Evolutionary conservation across 768 basidiomycete species (phyloP), one percentile per base, ranked within the genome.

Genomic region (Neoboletus subvelutipes): DNA sequence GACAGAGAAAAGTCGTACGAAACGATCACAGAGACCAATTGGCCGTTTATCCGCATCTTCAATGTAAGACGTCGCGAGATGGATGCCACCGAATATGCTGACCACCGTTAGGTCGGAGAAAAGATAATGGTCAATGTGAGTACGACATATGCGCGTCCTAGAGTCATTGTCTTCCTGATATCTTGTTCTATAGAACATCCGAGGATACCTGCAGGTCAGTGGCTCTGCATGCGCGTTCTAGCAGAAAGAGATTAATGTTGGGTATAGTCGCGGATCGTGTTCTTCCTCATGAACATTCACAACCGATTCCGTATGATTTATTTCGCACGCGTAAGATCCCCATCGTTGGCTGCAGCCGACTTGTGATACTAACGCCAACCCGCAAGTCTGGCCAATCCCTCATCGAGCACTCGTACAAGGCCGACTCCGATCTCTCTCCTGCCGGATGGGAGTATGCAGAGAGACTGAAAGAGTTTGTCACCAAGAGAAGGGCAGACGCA

Each of bases 231-330:
- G 17, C 20, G 33, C 22, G 29, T 18, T 43, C 31, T 20, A 1
- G 28, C 22, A 49, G 22, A 33, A 1, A n/a, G 10, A 39, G 34
- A 45, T 56, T 64, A 8, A 63, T 50, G 47, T 41, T 52, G 1
- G 39, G 49, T 64, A 17, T 73, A 98, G 87, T 93, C 93, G 2
- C 79, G 96, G 57, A 94, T 98, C 57, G 92, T 98, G 26, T 99
- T 98, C 80, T 98, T 97, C 80, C 79, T 99, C 45, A 98, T 98
- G 97, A 99, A 99, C 71, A 98, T 99, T 47, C 96, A 99, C 75
- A 98, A 94, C 67, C 81, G 83, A 60, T 90, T 87, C 69, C 81
- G 96, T 22, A 94, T 88, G 46, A 99, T 99, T 60, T 98, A 95
- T 73, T 98, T 99, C 74, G 96, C 96, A 5, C 78, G 96, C 40